phyloP scores from a whole-genome alignment of 352 stramenopile genomes.

The Phytopythium chamaehyphon region DNA sequence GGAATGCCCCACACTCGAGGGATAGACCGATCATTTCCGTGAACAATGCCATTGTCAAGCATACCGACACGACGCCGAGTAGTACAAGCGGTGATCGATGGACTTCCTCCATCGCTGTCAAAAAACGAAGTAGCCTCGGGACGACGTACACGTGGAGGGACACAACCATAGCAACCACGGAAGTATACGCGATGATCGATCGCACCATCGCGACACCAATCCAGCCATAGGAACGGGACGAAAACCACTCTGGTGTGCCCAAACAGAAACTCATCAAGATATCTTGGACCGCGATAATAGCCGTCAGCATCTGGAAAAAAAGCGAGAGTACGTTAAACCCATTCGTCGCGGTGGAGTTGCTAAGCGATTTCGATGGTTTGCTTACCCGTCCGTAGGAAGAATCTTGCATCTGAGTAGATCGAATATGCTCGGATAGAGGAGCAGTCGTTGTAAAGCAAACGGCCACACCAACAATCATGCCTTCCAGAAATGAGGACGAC shows the following conservation, averaged over 20 bases:
- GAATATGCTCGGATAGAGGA: conserved; percentile 79
- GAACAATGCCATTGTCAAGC: conserved; percentile 81
- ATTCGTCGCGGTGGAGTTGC: background rate
- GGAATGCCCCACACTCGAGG: conserved; percentile 78
- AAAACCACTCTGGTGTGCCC: conserved; percentile 84
- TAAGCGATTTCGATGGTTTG: background rate
- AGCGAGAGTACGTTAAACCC: background rate
- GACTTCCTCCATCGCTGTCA: conserved; percentile 77
- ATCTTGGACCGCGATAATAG: conserved; percentile 85
- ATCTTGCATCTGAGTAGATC: conserved; percentile 74
- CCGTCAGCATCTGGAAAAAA: conserved; percentile 56
- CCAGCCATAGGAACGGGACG: conserved; percentile 58
- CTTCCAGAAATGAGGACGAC: conserved; percentile 69
- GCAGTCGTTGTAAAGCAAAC: conserved; percentile 85
- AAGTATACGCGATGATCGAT: conserved; percentile 63
- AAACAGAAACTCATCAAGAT: conserved; percentile 85
- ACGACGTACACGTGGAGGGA: conserved; percentile 75
- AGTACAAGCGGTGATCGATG: conserved; percentile 75
- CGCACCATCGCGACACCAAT: conserved; percentile 68
- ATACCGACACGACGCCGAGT: conserved; percentile 81
- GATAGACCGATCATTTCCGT: conserved; percentile 80
- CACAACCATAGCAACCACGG: conserved; percentile 63
- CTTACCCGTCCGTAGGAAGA: conserved; percentile 73
- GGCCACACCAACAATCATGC: conserved; percentile 68
- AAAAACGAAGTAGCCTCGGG: conserved; percentile 59